Evolutionary conservation across 768 basidiomycete genomes (phyloP).

Genomic region (Boletus rubropictus): DNA sequence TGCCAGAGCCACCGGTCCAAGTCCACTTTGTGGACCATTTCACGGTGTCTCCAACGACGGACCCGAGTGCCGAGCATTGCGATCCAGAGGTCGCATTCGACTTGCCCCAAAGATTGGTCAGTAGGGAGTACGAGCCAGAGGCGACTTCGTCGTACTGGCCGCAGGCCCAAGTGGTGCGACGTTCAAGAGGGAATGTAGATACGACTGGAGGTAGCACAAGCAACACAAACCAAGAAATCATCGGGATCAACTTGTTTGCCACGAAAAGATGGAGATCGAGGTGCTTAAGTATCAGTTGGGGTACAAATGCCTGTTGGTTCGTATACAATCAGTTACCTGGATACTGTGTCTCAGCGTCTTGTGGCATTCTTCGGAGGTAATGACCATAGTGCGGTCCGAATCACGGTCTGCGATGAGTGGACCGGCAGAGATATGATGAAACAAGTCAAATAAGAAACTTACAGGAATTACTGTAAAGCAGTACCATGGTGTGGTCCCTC

Average conservation of each 20-base stretch:
- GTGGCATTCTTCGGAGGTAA: no score
- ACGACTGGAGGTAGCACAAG: conserved; percentile 22
- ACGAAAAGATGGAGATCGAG: not conserved
- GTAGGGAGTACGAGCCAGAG: conserved; percentile 43
- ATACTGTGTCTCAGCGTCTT: no score
- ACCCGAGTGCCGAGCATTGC: conserved; percentile 45
- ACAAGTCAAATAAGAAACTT: no score
- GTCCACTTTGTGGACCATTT: conserved; percentile 50
- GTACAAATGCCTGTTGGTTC: no score
- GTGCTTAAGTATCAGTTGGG: conserved; percentile 18
- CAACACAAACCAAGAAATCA: conserved; percentile 11
- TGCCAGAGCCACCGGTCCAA: conserved; percentile 52
- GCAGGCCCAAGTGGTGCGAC: conserved; percentile 14
- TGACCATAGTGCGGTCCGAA: no score
- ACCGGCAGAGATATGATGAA: no score
- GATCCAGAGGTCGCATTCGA: conserved; percentile 41
- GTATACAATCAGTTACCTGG: no score
- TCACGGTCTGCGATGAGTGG: no score
- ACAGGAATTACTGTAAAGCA: no score
- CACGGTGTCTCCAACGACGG: conserved; percentile 37
- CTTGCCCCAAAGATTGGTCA: conserved; percentile 45
- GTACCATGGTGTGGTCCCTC: no score
- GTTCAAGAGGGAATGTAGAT: conserved; percentile 4
- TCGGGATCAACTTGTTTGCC: not conserved
- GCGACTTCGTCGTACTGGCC: conserved; percentile 50